Evolutionary conservation across 2,329 filamentous ascomycete genomes (phyloP).

Genomic region (Pseudocercospora eumusae): DNA sequence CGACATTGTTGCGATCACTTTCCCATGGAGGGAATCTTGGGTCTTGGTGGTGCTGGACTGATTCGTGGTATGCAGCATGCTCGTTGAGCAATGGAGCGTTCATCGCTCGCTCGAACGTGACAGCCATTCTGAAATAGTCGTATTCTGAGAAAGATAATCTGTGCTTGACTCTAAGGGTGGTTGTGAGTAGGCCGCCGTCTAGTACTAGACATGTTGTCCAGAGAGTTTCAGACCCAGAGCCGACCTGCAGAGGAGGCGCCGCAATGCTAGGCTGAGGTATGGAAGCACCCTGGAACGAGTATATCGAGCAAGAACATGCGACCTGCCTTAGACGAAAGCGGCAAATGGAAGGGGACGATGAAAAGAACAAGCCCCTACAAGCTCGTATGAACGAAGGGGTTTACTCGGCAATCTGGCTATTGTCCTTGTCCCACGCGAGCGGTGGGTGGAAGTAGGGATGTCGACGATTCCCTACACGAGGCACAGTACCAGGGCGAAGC

Average conservation of each 20-base stretch:
- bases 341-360: neutral
- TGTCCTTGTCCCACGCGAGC: neutral
- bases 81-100: neutral
- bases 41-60: neutral
- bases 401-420: neutral
- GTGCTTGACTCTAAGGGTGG: neutral
- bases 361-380: neutral
- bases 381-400: neutral
- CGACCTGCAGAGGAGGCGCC: neutral
- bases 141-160: neutral
- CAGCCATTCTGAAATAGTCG: neutral
- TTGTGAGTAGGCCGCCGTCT: neutral
- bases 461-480: neutral
- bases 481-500: neutral
- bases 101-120: neutral
- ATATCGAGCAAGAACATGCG: neutral
- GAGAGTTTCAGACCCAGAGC: neutral
- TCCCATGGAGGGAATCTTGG: constrained; percentile 26
- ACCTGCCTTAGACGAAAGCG: neutral
- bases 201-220: neutral
- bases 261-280: neutral
- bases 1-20: constrained; percentile 11
- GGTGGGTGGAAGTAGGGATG: neutral
- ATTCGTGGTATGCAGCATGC: neutral
- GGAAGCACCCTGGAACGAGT: neutral